Conservation (phyloP, 1,284 basidiomycete genomes). For the Sanghuangporus weigelae region DNA sequence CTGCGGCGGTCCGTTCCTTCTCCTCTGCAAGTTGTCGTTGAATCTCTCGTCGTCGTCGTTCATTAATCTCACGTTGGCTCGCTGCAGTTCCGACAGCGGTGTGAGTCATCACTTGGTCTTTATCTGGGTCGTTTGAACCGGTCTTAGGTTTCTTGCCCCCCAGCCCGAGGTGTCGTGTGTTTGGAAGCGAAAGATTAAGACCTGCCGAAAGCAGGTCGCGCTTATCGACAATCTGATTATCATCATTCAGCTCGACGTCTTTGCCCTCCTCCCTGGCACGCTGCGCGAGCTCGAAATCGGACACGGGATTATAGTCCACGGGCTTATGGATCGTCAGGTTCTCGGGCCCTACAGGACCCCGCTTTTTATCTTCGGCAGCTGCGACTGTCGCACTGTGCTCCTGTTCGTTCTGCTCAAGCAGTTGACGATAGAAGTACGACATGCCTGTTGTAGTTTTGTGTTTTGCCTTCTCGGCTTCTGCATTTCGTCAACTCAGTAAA, state of each 20-base stretch:
- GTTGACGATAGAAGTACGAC: conserved; percentile 80
- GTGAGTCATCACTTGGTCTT: conserved; percentile 41
- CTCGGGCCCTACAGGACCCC: conserved; percentile 25
- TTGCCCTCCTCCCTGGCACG: conserved; percentile 70
- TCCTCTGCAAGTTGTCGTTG: conserved; percentile 72
- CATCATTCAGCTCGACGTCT: conserved; percentile 94
- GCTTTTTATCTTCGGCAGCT: conserved; percentile 39
- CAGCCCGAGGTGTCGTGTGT: conserved; percentile 60
- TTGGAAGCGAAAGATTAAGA: conserved; percentile 82
- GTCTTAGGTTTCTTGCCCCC: conserved; percentile 25
- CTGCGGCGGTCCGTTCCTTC: conserved; percentile 48
- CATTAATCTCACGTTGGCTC: conserved; percentile 72
- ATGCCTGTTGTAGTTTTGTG: conserved; percentile 61
- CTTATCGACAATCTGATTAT: conserved; percentile 96
- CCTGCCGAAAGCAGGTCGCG: conserved; percentile 89
- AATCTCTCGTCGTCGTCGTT: conserved; percentile 70
- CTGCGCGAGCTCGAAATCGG: conserved; percentile 69
- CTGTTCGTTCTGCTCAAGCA: conserved; percentile 78
- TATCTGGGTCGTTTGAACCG: conserved; percentile 3
- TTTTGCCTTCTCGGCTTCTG: conserved; percentile 45
- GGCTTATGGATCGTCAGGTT: conserved; percentile 73
- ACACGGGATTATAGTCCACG: conserved; percentile 48
- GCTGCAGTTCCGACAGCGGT: conserved; percentile 80
- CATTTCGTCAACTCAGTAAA: background rate
- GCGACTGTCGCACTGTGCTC: conserved; percentile 82